Conservation (phyloP, 139 green algal genomes). For the Astrephomene gubernaculifera region DNA sequence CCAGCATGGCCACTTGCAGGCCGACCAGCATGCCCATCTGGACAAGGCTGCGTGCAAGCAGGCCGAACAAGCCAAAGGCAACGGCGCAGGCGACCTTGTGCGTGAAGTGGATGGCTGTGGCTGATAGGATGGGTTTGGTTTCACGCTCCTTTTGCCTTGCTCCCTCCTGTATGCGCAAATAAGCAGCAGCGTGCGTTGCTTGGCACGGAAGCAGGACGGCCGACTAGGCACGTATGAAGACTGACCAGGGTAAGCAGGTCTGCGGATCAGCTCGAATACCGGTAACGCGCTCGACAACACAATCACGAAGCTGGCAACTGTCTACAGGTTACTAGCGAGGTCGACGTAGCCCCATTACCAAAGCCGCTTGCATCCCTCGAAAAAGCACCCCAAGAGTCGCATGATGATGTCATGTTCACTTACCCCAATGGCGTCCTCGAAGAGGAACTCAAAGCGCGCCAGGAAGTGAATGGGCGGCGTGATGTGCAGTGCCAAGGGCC, state of each 20-base stretch:
- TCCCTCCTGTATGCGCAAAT: conserved; percentile 23
- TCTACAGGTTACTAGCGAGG: no score
- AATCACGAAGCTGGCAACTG: no score
- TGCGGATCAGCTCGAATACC: no score
- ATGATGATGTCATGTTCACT: neutral
- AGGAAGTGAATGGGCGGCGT: conserved; percentile 9
- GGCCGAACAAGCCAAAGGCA: neutral
- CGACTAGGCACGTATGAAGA: no score
- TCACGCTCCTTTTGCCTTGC: neutral
- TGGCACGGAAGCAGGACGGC: no score
- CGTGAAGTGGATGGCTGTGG: neutral
- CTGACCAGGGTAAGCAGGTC: no score
- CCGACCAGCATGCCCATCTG: neutral
- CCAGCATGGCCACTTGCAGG: neutral
- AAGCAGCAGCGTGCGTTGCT: no score
- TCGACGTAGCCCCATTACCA: no score
- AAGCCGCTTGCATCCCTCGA: no score
- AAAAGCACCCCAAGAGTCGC: neutral
- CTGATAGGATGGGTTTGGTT: neutral
- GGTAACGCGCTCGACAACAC: no score
- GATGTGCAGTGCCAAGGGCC: neutral
- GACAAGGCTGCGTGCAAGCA: neutral
- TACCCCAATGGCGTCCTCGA: conserved; percentile 33
- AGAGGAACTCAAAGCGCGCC: conserved; percentile 32
- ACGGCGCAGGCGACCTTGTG: conserved; percentile 6